Evolutionary conservation across 2,329 filamentous ascomycete species (phyloP).

Genomic region (Gnomoniopsis sp.): DNA sequence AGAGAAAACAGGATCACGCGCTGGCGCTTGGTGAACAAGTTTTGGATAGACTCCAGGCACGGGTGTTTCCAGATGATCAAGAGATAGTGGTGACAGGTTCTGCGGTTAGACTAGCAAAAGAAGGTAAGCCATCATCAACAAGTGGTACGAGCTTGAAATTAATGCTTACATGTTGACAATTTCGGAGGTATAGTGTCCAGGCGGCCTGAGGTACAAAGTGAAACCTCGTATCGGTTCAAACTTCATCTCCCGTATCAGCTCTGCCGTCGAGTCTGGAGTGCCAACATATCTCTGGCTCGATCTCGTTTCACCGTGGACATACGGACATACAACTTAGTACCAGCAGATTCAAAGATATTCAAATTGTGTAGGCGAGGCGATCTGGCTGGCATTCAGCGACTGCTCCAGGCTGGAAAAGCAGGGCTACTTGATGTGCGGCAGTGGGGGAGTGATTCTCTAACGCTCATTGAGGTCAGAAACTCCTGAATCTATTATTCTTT

Average conservation of each 20-base stretch:
- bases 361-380: not conserved
- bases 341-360: not conserved
- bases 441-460: not conserved
- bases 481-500: not conserved
- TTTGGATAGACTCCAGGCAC: too few species aligned
- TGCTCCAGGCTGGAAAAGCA: not conserved
- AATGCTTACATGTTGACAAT: not conserved
- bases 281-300: not conserved
- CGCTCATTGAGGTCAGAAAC: not conserved
- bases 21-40: too few species aligned
- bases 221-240: not conserved
- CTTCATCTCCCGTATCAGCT: not conserved
- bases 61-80: too few species aligned
- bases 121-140: too few species aligned
- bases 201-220: not conserved
- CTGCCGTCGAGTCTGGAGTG: not conserved
- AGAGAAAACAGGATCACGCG: not conserved
- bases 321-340: not conserved
- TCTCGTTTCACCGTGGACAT: not conserved
- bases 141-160: not conserved
- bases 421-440: not conserved
- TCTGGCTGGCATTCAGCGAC: not conserved
- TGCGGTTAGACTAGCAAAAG: too few species aligned
- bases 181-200: not conserved
- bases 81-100: too few species aligned